Evolutionary conservation across 192 early-diverging fungal genomes (phyloP).

Genomic region (Rhizoclosmatium sp.): DNA sequence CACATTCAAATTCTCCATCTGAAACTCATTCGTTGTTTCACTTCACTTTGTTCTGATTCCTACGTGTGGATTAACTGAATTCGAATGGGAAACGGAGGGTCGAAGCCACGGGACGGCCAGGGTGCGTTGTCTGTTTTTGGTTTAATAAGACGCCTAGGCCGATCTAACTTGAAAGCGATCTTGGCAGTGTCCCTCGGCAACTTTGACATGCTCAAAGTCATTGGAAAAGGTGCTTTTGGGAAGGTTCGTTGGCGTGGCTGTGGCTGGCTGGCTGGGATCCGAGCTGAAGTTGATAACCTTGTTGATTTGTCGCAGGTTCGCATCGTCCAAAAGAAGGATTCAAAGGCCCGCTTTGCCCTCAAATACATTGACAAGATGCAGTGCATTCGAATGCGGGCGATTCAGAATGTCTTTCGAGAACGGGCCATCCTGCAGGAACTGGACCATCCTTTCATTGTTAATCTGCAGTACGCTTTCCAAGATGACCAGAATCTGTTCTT

Average conservation of each 20-base stretch:
- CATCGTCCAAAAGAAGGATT: constrained; percentile 86
- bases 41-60: no score
- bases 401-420: constrained; percentile 92
- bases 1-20: no score
- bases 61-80: no score
- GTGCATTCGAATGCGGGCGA: constrained; percentile 85
- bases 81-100: constrained; percentile 11
- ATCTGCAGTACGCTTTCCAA: constrained; percentile 94
- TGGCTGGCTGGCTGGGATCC: background rate
- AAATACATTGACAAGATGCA: constrained; percentile 98
- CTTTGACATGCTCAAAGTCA: constrained; percentile 87
- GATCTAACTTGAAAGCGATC: no score
- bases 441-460: constrained; percentile 54
- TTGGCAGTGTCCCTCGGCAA: constrained; percentile 62
- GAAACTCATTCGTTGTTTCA: no score
- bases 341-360: constrained; percentile 82
- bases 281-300: background rate
- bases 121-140: background rate
- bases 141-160: background rate
- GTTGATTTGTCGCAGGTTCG: constrained; percentile 55
- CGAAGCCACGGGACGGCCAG: background rate
- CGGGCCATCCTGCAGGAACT: constrained; percentile 73
- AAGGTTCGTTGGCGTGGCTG: no score
- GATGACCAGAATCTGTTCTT: constrained; percentile 94
- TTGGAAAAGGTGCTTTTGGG: constrained; percentile 96